Conservation (phyloP, 75 land plant genomes). For the Cupressus sempervirens region DNA sequence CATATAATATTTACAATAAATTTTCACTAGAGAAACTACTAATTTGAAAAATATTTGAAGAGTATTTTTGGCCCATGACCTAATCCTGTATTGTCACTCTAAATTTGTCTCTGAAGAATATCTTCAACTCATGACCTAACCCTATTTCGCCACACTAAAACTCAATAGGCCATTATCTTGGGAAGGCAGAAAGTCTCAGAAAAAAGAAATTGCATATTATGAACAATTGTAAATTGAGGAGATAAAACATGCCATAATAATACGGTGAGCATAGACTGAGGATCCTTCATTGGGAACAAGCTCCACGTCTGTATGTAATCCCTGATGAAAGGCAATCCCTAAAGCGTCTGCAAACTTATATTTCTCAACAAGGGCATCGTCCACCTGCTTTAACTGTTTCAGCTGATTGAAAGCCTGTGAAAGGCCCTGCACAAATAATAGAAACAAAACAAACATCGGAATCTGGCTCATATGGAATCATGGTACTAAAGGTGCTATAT, state of each 20-base stretch:
- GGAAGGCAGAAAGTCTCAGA: neutral
- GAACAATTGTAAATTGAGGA: neutral
- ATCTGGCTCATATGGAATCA: neutral
- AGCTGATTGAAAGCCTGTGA: conserved; percentile 45
- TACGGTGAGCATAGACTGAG: conserved; percentile 60
- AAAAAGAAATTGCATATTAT: neutral
- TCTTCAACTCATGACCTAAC: neutral
- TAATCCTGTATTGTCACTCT: neutral
- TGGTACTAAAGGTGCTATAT: too few relatives aligned
- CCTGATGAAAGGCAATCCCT: conserved; percentile 44
- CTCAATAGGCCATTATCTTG: neutral
- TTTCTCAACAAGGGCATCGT: conserved; percentile 42
- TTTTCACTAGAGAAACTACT: neutral
- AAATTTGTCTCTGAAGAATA: neutral
- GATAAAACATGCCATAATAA: conserved; percentile 47
- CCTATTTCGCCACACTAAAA: neutral
- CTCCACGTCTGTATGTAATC: conserved; percentile 62
- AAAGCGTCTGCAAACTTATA: conserved; percentile 44
- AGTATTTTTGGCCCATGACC: neutral
- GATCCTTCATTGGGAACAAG: conserved; percentile 50
- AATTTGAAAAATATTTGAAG: neutral
- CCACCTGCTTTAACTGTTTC: conserved; percentile 42
- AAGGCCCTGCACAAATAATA: conserved; percentile 40
- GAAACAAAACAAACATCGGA: neutral
- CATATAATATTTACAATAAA: neutral